Percentiles rank a stretch among this genome's conserved stretches.
phyloP scores from a whole-genome alignment of 768 basidiomycete genomes.

The Candolleomyces efflorescens region DNA sequence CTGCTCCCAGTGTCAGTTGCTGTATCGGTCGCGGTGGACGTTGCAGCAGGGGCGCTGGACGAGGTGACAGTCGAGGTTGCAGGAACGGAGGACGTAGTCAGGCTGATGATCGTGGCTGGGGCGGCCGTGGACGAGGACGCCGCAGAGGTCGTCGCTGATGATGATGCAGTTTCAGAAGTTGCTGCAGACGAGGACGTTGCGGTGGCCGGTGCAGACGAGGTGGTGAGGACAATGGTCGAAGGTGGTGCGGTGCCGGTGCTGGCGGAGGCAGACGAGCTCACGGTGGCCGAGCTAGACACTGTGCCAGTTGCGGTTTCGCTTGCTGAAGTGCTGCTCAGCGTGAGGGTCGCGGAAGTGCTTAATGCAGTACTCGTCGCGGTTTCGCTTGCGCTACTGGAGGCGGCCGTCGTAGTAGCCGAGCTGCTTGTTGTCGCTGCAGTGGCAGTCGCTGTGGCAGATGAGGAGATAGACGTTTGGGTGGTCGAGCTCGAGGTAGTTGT shows the following conservation, averaged over 20 bases:
- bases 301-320: constrained; percentile 11
- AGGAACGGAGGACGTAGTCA: background rate
- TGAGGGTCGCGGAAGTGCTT: background rate
- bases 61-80: too few relatives aligned
- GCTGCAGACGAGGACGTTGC: constrained; percentile 3
- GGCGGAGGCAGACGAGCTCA: constrained; percentile 2
- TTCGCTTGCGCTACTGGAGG: constrained; percentile 1
- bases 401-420: constrained; percentile 11
- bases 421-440: constrained; percentile 11
- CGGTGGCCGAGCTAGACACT: constrained; percentile 6
- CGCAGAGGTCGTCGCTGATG: background rate
- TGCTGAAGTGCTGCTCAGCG: background rate
- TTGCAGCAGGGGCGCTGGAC: background rate
- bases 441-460: constrained; percentile 8
- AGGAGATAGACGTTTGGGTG: constrained; percentile 16
- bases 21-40: background rate
- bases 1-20: too few relatives aligned
- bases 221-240: constrained; percentile 11
- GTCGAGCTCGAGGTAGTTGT: constrained; percentile 13
- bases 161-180: constrained; percentile 8
- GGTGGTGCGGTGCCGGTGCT: background rate
- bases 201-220: background rate
- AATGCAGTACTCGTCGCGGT: background rate
- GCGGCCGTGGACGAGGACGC: constrained; percentile 4
- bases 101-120: background rate